These are phyloP conservation scores for Mikania micrantha DNA, from an alignment of 129 eudicot genomes.

Conservation along the genomic window DNA sequence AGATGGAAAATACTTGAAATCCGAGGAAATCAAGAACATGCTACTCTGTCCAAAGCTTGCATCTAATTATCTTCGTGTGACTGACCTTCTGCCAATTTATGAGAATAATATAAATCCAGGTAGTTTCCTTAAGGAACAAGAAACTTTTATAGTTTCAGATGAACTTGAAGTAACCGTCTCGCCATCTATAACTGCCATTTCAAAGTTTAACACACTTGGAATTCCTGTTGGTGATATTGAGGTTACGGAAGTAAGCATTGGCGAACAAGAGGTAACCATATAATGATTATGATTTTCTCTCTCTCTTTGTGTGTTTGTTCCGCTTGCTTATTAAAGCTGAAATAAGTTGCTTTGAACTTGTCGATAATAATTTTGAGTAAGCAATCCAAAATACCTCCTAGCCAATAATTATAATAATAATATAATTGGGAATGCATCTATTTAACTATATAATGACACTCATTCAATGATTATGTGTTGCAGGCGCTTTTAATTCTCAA, in stretches of 20 bases:
- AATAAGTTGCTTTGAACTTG: no score
- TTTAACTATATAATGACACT: not conserved
- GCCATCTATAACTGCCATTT: slow-evolving; percentile 17
- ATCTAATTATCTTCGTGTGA: slow-evolving; percentile 13
- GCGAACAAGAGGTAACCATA: slow-evolving; percentile 30
- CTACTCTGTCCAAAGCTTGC: slow-evolving; percentile 27
- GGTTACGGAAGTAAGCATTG: slow-evolving; percentile 30
- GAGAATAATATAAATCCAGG: not conserved
- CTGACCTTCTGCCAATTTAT: slow-evolving; percentile 20
- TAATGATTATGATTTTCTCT: no score
- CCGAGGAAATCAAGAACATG: slow-evolving; percentile 22
- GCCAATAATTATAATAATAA: no score
- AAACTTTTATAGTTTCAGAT: slow-evolving; percentile 26
- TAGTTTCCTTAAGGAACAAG: slow-evolving; percentile 25
- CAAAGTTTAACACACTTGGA: slow-evolving; percentile 15
- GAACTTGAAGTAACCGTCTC: slow-evolving; percentile 21
- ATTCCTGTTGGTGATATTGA: slow-evolving; percentile 29
- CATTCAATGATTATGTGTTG: not conserved
- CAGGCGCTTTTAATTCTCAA: slow-evolving; percentile 17
- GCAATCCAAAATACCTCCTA: not conserved
- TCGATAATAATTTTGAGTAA: no score
- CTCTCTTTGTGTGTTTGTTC: not conserved
- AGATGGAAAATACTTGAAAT: slow-evolving; percentile 26
- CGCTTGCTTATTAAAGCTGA: not conserved
- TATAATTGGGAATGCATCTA: not conserved